Conservation (phyloP, 164 flowering plant genomes). For the Nymphaea thermarum region DNA sequence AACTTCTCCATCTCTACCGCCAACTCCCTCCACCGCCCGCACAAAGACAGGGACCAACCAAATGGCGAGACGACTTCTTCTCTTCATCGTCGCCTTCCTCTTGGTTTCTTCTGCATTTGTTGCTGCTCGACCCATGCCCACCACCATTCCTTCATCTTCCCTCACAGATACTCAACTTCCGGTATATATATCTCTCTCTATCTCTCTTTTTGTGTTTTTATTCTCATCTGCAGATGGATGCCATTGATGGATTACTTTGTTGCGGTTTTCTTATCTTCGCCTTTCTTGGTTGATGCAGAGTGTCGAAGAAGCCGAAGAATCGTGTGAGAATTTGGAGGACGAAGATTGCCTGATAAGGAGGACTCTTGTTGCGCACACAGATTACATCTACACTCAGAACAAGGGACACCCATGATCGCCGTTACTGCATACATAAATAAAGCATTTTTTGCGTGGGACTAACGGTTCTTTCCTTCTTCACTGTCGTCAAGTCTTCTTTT, state of each 20-base stretch:
- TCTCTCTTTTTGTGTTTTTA: background rate
- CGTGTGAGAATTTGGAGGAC: conserved; percentile 9
- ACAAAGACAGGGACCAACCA: background rate
- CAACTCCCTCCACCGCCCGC: background rate
- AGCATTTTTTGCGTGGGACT: background rate
- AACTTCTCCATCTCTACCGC: no score
- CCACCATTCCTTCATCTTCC: background rate
- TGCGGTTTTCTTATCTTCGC: background rate
- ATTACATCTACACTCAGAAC: conserved; percentile 35
- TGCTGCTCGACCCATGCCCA: background rate
- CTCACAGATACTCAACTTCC: background rate
- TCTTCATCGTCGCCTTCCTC: background rate
- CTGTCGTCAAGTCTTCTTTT: background rate
- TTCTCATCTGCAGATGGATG: background rate
- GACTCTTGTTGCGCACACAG: conserved; percentile 28
- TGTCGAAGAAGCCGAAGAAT: conserved; percentile 1
- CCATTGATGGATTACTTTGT: background rate
- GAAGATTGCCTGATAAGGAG: conserved; percentile 38
- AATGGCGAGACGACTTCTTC: background rate
- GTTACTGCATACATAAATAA: background rate
- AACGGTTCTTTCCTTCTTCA: no score
- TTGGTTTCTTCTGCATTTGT: background rate
- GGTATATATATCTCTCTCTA: background rate
- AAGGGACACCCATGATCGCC: background rate
- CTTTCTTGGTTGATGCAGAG: background rate